Evolutionary conservation across 768 basidiomycete species (phyloP).

Genomic region (Auricularia sp.): DNA sequence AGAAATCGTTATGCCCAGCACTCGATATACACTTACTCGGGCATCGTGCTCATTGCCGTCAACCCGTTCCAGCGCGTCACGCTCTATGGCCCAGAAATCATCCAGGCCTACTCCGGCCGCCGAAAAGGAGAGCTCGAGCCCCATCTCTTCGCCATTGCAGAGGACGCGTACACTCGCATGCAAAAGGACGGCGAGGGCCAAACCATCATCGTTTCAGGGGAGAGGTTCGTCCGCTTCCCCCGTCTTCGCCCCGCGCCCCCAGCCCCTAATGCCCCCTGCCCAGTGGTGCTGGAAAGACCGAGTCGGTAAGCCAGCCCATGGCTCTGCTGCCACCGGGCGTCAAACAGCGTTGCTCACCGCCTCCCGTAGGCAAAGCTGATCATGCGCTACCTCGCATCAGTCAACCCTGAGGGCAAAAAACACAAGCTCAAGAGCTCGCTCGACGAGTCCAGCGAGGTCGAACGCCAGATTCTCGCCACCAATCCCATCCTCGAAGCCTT

Average conservation of each 20-base stretch:
- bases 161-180: conserved; percentile 98
- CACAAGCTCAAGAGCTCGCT: conserved; percentile 60
- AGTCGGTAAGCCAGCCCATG: conserved; percentile 53
- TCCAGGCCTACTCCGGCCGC: conserved; percentile 90
- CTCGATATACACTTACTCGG: conserved; percentile 97
- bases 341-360: neutral
- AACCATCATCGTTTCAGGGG: conserved; percentile 97
- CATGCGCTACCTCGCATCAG: conserved; percentile 97
- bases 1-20: conserved; percentile 94
- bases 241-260: conserved; percentile 1
- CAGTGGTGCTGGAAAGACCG: conserved; percentile 98
- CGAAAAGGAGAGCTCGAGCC: conserved; percentile 93
- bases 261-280: conserved; percentile 9
- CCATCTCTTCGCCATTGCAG: conserved; percentile 96
- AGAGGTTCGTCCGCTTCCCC: conserved; percentile 51
- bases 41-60: conserved; percentile 96
- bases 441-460: conserved; percentile 88
- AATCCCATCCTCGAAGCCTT: conserved; percentile 99
- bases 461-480: conserved; percentile 95
- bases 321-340: neutral
- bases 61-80: conserved; percentile 98
- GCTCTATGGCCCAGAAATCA: conserved; percentile 93
- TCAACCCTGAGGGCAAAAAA: conserved; percentile 69
- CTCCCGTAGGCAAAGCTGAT: conserved; percentile 82
- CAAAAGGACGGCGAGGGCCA: conserved; percentile 87